Base-by-base conservation (phyloP, 208 protist species). In the Trypanosoma congolense region DNA sequence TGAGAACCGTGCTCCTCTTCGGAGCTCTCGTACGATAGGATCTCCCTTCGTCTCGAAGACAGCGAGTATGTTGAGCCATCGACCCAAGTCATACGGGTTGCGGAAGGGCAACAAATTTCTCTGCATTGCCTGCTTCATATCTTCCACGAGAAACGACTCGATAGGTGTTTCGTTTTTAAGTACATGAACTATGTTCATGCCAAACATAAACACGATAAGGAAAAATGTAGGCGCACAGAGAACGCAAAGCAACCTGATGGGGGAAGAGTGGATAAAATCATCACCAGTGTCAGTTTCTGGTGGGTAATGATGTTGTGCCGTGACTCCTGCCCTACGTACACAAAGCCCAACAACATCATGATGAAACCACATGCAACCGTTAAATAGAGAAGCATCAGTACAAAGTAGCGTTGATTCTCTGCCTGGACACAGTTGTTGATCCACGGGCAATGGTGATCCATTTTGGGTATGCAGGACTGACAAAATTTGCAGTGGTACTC, bases 391-490 rank as follows among this genome's bases (percentile, higher is more conserved):
- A 94, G 6, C 46, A 94, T 79, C 0, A 86, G 55, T 16, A 80
- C 33, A 61, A 94, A 94, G 65, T 87, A 88, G 24, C 87, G 80
- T 41, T 93, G 61, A 58, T 94, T 96, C 45, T 82, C 74, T 10
- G 62, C 67, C 36, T 89, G 82, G 8, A 96, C 83, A 63, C 89
- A 95, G 57, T 82, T 93, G 60, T 91, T 88, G 47, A 93, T 85
- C 77, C 81, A 96, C 43, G 87, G 82, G 53, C 90, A 96, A 65
- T 96, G 91, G 50, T 96, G 91, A 54, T 96, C 88, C 73, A 92
- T 85, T 56, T 80, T 77, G 0, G 72, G 22, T 8, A 96, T 83
- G 52, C 91, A 96, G 29, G 61, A 52, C 29, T 73, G 53, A 56
- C 91, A 96, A 22, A 87, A 36, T 1, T 45, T 40, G 58, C 91